Evolutionary conservation across 1,284 basidiomycete species (phyloP).

Genomic region (Fomitopsis palustris): DNA sequence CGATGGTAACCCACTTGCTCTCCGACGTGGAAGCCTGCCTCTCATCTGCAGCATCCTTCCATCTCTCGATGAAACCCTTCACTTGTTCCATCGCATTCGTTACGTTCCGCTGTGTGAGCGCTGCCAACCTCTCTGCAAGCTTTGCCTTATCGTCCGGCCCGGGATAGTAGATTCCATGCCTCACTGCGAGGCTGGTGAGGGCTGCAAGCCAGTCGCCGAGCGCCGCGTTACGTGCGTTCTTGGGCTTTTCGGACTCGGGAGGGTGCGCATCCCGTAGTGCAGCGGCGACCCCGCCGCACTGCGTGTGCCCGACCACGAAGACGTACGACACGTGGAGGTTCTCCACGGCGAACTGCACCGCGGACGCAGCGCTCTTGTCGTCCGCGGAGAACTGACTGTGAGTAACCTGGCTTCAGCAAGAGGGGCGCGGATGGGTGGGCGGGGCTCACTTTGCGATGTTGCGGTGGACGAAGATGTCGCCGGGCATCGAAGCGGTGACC

Average conservation of each 20-base stretch:
- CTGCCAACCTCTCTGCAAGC: background rate
- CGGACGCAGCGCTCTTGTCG: conserved; percentile 13
- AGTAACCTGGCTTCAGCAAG: background rate
- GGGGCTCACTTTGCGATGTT: conserved; percentile 36
- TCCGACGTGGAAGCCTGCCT: too few species aligned
- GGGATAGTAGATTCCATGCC: too few species aligned
- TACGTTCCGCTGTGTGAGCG: background rate
- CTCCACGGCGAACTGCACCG: conserved; percentile 14
- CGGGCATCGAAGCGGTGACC: conserved; percentile 35
- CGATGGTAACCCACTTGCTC: background rate
- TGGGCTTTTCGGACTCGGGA: too few species aligned
- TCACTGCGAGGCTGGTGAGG: too few species aligned
- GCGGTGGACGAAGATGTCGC: conserved; percentile 48
- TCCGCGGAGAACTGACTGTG: conserved; percentile 10
- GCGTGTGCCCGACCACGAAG: conserved; percentile 19
- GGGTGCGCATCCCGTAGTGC: background rate
- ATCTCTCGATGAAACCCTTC: background rate
- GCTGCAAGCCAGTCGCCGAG: background rate
- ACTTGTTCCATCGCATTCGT: background rate
- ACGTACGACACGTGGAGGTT: conserved; percentile 12
- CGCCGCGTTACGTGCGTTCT: background rate
- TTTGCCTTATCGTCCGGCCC: too few species aligned
- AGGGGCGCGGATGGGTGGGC: background rate
- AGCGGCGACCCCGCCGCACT: conserved; percentile 12
- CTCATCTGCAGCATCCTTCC: too few species aligned